Conservation (phyloP, 1,284 basidiomycete genomes). For the Marasmius sp. region DNA sequence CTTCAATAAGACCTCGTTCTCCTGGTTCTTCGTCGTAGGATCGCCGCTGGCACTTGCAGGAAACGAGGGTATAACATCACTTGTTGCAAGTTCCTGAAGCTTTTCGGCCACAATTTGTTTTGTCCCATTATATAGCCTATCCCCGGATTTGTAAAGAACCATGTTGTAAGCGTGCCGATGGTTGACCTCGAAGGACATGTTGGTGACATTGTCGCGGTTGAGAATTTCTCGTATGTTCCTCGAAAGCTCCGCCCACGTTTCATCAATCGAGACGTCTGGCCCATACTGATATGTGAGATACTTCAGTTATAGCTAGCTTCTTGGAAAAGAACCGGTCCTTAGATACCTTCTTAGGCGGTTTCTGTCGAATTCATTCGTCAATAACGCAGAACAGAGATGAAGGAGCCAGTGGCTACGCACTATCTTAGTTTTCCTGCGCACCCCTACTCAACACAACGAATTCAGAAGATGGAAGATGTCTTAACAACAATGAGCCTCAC, state of each 20-base stretch:
- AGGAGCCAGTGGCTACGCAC: constrained; percentile 6
- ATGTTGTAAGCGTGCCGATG: constrained; percentile 94
- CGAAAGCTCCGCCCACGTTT: constrained; percentile 76
- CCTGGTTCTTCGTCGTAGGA: constrained; percentile 63
- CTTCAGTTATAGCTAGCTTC: background rate
- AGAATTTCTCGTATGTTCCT: constrained; percentile 94
- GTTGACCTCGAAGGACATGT: constrained; percentile 96
- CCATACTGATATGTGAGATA: constrained; percentile 49
- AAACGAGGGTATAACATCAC: constrained; percentile 83
- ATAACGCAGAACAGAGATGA: background rate
- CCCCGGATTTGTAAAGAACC: constrained; percentile 86
- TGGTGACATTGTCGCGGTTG: constrained; percentile 84
- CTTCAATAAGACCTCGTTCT: constrained; percentile 85
- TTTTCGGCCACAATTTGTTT: constrained; percentile 81
- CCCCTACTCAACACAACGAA: background rate
- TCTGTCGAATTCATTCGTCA: constrained; percentile 30
- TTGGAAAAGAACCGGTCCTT: background rate
- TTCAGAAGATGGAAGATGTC: background rate
- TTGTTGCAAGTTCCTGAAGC: constrained; percentile 76
- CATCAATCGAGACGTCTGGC: constrained; percentile 64
- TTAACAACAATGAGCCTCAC: background rate
- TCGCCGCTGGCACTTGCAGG: constrained; percentile 59
- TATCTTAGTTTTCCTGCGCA: constrained; percentile 13
- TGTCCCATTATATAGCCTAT: constrained; percentile 88
- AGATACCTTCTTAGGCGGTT: constrained; percentile 54